Evolutionary conservation across 768 basidiomycete genomes (phyloP).

Genomic region (Xanthoconium purpureum): DNA sequence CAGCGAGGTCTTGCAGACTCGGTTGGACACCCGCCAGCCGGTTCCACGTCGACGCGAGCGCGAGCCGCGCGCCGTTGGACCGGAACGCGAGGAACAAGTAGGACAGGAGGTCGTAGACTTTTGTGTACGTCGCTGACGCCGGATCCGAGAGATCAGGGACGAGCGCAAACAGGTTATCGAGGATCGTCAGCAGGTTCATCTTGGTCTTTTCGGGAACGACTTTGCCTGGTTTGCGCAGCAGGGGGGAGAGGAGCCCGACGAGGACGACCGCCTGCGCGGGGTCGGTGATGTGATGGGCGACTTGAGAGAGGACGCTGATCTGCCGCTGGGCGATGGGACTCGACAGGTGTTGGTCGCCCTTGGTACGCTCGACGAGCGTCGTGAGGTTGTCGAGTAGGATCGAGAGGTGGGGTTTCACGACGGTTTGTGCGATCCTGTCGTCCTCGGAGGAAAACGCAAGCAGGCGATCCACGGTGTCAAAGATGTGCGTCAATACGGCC

Average conservation of each 20-base stretch:
- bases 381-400: slow-evolving; percentile 71
- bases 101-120: slow-evolving; percentile 65
- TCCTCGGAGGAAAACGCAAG: slow-evolving; percentile 54
- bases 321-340: slow-evolving; percentile 77
- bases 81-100: slow-evolving; percentile 76
- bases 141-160: slow-evolving; percentile 57
- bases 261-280: slow-evolving; percentile 70
- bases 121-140: slow-evolving; percentile 42
- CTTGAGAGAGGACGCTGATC: slow-evolving; percentile 73
- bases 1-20: slow-evolving; percentile 46
- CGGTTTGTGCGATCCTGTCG: slow-evolving; percentile 42
- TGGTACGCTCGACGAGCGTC: slow-evolving; percentile 61
- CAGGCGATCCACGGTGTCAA: slow-evolving; percentile 81
- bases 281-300: slow-evolving; percentile 73
- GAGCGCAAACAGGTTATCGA: slow-evolving; percentile 61
- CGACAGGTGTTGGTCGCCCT: slow-evolving; percentile 46
- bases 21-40: slow-evolving; percentile 41
- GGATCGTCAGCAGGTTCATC: slow-evolving; percentile 71
- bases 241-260: slow-evolving; percentile 68
- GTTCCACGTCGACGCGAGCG: slow-evolving; percentile 64
- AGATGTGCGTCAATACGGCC: slow-evolving; percentile 70
- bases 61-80: slow-evolving; percentile 65
- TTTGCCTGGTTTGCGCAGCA: slow-evolving; percentile 74
- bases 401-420: slow-evolving; percentile 70
- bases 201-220: slow-evolving; percentile 85